phyloP scores from a whole-genome alignment of 2,329 filamentous ascomycete species.

The Neophaeococcomyces mojaviensis region DNA sequence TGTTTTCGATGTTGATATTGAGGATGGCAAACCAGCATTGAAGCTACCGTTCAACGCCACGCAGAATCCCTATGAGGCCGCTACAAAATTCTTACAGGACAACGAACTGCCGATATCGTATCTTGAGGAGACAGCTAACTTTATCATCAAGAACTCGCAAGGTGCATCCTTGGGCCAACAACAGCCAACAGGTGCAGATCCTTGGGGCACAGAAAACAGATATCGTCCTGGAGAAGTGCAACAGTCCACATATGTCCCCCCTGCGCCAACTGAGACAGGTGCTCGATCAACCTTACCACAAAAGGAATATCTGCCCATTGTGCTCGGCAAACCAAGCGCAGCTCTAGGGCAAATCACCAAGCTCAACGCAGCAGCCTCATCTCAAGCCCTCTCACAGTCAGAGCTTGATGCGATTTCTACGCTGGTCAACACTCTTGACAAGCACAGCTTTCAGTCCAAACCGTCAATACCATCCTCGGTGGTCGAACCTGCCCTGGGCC shows the following conservation, averaged over 20 bases:
- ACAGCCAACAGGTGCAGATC: constrained; percentile 53
- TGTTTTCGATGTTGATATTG: constrained; percentile 93
- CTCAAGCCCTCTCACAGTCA: constrained; percentile 62
- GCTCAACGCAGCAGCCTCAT: constrained; percentile 62
- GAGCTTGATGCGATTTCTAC: constrained; percentile 58
- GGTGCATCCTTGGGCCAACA: constrained; percentile 70
- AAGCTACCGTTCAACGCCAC: constrained; percentile 92
- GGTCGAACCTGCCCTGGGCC: constrained; percentile 48
- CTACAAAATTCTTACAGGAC: constrained; percentile 80
- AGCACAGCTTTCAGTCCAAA: constrained; percentile 20
- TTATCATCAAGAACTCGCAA: constrained; percentile 83
- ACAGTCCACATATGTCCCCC: constrained; percentile 30
- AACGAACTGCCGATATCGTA: constrained; percentile 84
- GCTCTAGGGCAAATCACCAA: constrained; percentile 70
- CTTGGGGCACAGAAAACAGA: constrained; percentile 68
- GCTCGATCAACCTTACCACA: constrained; percentile 53
- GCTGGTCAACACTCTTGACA: constrained; percentile 58
- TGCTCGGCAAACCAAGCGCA: constrained; percentile 60
- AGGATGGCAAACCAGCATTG: constrained; percentile 83
- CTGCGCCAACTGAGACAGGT: constrained; percentile 21
- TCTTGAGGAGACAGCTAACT: constrained; percentile 84
- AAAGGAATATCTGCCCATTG: constrained; percentile 69
- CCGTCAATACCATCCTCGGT: constrained; percentile 30
- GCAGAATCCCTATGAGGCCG: constrained; percentile 86
- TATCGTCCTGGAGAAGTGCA: constrained; percentile 65